Percentiles rank a stretch among this genome's conserved stretches.
phyloP scores from a whole-genome alignment of 306 rosid species.

The Dicorynia guianensis region DNA sequence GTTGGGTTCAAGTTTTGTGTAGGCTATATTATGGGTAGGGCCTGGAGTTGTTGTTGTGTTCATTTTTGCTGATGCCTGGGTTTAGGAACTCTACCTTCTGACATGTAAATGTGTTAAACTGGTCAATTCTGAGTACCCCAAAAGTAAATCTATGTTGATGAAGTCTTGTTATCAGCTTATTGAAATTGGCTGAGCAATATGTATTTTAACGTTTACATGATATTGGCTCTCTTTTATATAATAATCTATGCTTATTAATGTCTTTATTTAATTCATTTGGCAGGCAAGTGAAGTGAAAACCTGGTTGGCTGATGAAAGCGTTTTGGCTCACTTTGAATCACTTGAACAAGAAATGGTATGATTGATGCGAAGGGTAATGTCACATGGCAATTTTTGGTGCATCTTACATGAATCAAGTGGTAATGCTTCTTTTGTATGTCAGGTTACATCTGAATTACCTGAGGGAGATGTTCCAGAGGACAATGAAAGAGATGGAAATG shows the following conservation, averaged over 20 bases:
- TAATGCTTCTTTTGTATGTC: slow-evolving; percentile 34
- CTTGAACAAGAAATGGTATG: slow-evolving; percentile 83
- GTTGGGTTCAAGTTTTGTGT: slow-evolving; percentile 13
- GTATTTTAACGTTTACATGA: slow-evolving; percentile 17
- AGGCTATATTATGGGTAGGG: slow-evolving; percentile 28
- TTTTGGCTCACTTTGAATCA: slow-evolving; percentile 83
- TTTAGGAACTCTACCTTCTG: slow-evolving; percentile 11
- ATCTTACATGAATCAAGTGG: slow-evolving; percentile 36
- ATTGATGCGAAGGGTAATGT: slow-evolving; percentile 20
- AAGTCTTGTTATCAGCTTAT: slow-evolving; percentile 16
- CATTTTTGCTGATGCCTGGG: slow-evolving; percentile 22
- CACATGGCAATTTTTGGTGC: slow-evolving; percentile 27
- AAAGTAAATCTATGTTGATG: slow-evolving; percentile 5
- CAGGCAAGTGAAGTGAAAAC: slow-evolving; percentile 67
- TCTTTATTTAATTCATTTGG: slow-evolving; percentile 37
- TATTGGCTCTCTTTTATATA: slow-evolving; percentile 14
- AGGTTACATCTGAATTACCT: slow-evolving; percentile 61
- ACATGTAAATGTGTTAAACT: slow-evolving; percentile 10
- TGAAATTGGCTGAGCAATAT: slow-evolving; percentile 23
- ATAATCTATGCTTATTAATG: slow-evolving; percentile 36
- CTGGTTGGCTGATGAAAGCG: slow-evolving; percentile 82
- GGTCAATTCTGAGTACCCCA: slow-evolving; percentile 5
- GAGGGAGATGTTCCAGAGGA: slow-evolving; percentile 64
- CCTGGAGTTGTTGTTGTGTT: slow-evolving; percentile 13
- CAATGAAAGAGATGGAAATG: slow-evolving; percentile 67